Evolutionary conservation across 2,329 filamentous ascomycete genomes (phyloP).

Genomic region (Aspergillus sp.): DNA sequence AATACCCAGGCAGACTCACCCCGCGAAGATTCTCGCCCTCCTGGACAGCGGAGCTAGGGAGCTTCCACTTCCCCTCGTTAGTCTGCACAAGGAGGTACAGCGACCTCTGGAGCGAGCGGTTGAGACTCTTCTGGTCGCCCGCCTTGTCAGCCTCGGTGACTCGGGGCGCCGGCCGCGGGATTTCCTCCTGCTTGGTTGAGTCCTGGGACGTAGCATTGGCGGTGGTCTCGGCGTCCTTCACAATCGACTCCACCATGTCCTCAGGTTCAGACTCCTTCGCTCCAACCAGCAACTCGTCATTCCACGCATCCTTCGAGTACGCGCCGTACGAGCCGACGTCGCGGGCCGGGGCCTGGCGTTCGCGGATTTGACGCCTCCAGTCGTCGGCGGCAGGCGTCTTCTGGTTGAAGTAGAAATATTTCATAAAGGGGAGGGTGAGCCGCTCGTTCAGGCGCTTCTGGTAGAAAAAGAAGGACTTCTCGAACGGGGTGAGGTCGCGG

Average conservation of each 20-base stretch:
- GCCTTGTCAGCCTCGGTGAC: constrained; percentile 68
- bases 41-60: constrained; percentile 63
- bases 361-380: constrained; percentile 77
- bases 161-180: constrained; percentile 62
- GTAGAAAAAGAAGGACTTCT: constrained; percentile 91
- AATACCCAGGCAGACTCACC: constrained; percentile 46
- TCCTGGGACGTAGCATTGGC: constrained; percentile 32
- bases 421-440: constrained; percentile 73
- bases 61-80: constrained; percentile 64
- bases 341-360: constrained; percentile 66
- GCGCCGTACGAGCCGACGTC: constrained; percentile 81
- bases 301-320: constrained; percentile 67
- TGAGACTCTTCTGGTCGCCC: constrained; percentile 67
- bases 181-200: constrained; percentile 48
- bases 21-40: constrained; percentile 69
- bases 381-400: constrained; percentile 76
- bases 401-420: constrained; percentile 90
- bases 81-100: constrained; percentile 77
- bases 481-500: constrained; percentile 72
- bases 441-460: constrained; percentile 95
- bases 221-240: constrained; percentile 61
- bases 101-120: constrained; percentile 68
- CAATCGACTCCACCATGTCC: constrained; percentile 56
- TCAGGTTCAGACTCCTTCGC: constrained; percentile 57
- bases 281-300: constrained; percentile 78